A percentile compares a stretch with the other conserved stretches of the same genome.
Conservation (phyloP, 2,329 filamentous ascomycete genomes). For the Furcasterigmium sp. region DNA sequence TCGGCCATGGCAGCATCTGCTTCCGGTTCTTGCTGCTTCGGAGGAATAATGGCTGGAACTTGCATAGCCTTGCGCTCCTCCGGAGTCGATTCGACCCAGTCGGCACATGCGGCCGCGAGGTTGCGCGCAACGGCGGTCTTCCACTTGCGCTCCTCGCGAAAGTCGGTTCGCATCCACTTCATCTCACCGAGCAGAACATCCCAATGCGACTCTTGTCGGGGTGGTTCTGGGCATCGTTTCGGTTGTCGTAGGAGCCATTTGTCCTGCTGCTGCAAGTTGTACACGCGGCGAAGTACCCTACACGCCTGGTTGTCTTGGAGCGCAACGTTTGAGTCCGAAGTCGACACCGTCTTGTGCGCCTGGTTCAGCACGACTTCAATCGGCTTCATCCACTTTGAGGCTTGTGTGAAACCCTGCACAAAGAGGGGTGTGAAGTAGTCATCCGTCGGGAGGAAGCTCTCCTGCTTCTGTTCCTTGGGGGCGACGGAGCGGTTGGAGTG, state of each 20-base stretch:
- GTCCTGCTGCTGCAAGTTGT: constrained; percentile 83
- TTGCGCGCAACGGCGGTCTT: constrained; percentile 77
- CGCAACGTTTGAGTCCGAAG: constrained; percentile 75
- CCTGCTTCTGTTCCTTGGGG: constrained; percentile 30
- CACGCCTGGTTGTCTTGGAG: constrained; percentile 85
- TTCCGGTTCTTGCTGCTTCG: constrained; percentile 23
- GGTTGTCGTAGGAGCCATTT: constrained; percentile 91
- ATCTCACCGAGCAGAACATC: constrained; percentile 85
- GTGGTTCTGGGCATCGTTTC: constrained; percentile 77
- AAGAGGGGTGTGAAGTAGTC: constrained; percentile 63
- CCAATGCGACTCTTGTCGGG: constrained; percentile 71
- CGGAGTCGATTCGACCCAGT: constrained; percentile 65
- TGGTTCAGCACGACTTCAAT: constrained; percentile 70
- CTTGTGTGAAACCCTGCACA: constrained; percentile 50
- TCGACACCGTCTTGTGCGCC: constrained; percentile 86
- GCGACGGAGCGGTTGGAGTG: constrained; percentile 37
- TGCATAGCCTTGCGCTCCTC: constrained; percentile 65
- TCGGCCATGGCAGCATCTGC: constrained; percentile 27
- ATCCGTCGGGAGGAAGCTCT: constrained; percentile 42
- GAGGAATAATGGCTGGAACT: constrained; percentile 51
- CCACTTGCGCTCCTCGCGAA: constrained; percentile 90
- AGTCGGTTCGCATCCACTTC: constrained; percentile 98
- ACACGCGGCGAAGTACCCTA: constrained; percentile 78
- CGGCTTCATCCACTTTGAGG: constrained; percentile 55
- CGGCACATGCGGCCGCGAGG: constrained; percentile 75